Base-by-base conservation (phyloP, 192 early-diverging fungal genomes). In the Entomortierella beljakovae region DNA sequence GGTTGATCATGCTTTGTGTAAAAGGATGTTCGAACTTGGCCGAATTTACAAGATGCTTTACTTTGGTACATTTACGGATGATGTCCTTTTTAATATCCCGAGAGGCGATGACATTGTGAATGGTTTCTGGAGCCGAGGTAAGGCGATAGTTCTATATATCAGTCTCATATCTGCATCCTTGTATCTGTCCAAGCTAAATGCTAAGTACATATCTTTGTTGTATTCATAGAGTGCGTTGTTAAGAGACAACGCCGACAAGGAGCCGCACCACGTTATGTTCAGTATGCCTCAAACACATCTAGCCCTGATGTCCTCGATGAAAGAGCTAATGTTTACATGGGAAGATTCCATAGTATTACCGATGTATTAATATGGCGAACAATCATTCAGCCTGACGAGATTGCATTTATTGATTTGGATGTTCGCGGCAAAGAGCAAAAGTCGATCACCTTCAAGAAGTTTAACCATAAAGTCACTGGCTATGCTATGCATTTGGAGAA, bases 331-430 rank as follows among this genome's bases (percentile, higher is more conserved):
- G 83, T 84, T 9, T 87, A 91, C 61, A 74, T 95, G 70, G 65
- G 71, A 11, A 65, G 82, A 57, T 94, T 95, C 52, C 61, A 84
- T 51, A 91, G 83, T 46, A 87, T 94, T 48, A 82, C 86, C 7
- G 92, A 95, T 60, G 40, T 95, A 2, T 73, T 95, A 40, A 80
- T 86, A 20, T 94, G 91, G 90, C 83, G 94, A 33, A 86, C 89
- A 6, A 73, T 82, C 0, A 73, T 84, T 40, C 71, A 84, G 28
- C 89, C 89, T 8, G 88, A 93, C 11, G 90, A 92, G 15, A 61
- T 80, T 1, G 93, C 90, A 0, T 91, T 85, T 42, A 72, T 83
- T 16, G 64, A 80, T 6, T 72, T 91, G 48, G 90, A 94, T 55
- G 64, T 82, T 55, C 58, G 60, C 31, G 75, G 67, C 28, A 82